Evolutionary conservation across 1,139 yeast species (phyloP).

Genomic region (Pneumocystis wakefieldiae): DNA sequence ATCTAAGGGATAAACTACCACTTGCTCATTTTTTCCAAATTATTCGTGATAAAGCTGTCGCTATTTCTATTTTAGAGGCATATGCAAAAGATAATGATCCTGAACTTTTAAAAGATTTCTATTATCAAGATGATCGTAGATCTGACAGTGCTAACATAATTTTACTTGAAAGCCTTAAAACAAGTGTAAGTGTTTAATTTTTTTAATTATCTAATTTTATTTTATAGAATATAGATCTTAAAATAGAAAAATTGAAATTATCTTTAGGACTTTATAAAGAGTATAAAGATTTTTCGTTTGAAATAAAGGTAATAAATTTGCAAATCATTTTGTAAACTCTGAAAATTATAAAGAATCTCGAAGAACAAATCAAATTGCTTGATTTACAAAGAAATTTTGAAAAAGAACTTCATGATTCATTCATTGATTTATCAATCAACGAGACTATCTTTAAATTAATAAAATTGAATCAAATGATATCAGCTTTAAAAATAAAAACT

Average conservation of each 20-base stretch:
- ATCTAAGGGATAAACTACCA: constrained; percentile 35
- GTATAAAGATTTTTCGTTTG: constrained; percentile 20
- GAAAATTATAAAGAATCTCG: constrained; percentile 22
- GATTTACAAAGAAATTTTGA: constrained; percentile 41
- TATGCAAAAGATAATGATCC: constrained; percentile 25
- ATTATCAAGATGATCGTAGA: constrained; percentile 45
- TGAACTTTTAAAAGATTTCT: constrained; percentile 35
- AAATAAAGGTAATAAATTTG: constrained; percentile 14
- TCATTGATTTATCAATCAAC: constrained; percentile 39
- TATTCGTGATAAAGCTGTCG: constrained; percentile 32
- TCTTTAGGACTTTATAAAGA: constrained; percentile 13
- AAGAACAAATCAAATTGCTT: constrained; percentile 38
- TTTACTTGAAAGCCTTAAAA: constrained; percentile 21
- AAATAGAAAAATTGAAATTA: constrained; percentile 1
- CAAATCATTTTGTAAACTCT: neutral
- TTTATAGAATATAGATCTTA: constrained; percentile 8
- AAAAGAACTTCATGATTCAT: constrained; percentile 40
- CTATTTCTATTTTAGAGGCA: constrained; percentile 32
- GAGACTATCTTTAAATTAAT: constrained; percentile 44
- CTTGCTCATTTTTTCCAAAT: constrained; percentile 42
- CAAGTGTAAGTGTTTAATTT: neutral
- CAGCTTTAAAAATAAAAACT: constrained; percentile 41
- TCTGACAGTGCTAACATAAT: constrained; percentile 33
- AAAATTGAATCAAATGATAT: constrained; percentile 41
- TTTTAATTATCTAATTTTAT: neutral